Evolutionary conservation across 2,329 filamentous ascomycete species (phyloP).

Genomic region (Diaporthe longicolla): DNA sequence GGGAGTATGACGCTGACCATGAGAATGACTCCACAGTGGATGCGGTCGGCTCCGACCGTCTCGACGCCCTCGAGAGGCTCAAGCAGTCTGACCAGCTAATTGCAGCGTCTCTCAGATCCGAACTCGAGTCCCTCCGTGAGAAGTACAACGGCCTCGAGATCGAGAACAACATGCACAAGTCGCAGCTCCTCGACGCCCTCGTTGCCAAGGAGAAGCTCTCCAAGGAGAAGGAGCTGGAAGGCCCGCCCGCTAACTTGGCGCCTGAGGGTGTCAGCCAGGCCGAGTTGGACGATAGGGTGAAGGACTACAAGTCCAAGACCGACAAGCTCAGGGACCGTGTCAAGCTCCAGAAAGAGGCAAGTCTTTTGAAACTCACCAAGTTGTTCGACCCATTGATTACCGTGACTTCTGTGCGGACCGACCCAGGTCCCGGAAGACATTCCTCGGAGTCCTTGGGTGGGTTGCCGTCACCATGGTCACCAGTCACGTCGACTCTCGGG

Average conservation of each 20-base stretch:
- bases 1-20: conserved; percentile 42
- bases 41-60: conserved; percentile 67
- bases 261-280: conserved; percentile 49
- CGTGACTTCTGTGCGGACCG: conserved; percentile 24
- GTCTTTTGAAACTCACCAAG: conserved; percentile 47
- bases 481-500: neutral
- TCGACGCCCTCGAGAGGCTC: conserved; percentile 69
- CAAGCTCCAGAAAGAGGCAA: conserved; percentile 72
- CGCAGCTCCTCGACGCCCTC: conserved; percentile 71
- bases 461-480: neutral
- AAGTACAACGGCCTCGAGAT: conserved; percentile 63
- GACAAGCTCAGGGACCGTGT: conserved; percentile 70
- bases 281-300: conserved; percentile 55
- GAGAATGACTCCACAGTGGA: conserved; percentile 57
- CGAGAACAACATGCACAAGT: conserved; percentile 70
- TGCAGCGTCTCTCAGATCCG: conserved; percentile 69
- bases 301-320: conserved; percentile 64
- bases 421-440: conserved; percentile 8
- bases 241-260: conserved; percentile 52
- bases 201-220: conserved; percentile 73
- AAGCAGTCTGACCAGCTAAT: conserved; percentile 73
- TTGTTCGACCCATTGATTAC: conserved; percentile 18
- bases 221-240: conserved; percentile 64
- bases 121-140: conserved; percentile 69
- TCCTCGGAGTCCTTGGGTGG: neutral